A percentile compares a stretch with the other conserved stretches of the same genome.
These are phyloP conservation scores for Clitoria ternatea DNA, from an alignment of 306 rosid genomes.

Conservation along the genomic window DNA sequence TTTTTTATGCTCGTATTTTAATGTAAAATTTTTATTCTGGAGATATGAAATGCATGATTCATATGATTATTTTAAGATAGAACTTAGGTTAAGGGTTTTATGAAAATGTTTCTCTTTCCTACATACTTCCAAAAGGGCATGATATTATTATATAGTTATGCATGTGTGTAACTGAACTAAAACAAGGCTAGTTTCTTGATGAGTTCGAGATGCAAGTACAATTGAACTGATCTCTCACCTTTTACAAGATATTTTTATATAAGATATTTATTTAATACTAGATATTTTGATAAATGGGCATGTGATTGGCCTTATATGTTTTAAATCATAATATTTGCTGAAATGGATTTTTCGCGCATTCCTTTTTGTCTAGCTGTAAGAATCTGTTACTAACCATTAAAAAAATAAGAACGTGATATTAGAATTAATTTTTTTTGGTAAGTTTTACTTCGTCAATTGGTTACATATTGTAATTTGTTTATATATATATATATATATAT, in stretches of 20 bases:
- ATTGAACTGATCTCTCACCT: slow-evolving; percentile 36
- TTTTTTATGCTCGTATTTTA: not conserved
- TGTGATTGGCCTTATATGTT: slow-evolving; percentile 13
- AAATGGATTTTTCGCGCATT: not conserved
- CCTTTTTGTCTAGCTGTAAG: not conserved
- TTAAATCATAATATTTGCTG: not conserved
- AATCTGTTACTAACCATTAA: not conserved
- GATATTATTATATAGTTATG: slow-evolving; percentile 14
- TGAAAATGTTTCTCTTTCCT: not conserved
- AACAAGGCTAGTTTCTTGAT: slow-evolving; percentile 40
- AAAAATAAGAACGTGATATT: too few species aligned
- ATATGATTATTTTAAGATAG: not conserved
- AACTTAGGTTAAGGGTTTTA: too few species aligned
- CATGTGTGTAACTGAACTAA: slow-evolving; percentile 34
- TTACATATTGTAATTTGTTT: too few species aligned
- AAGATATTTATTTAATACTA: slow-evolving; percentile 2
- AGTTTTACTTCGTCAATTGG: too few species aligned
- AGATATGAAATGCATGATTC: not conserved
- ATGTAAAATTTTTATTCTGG: too few species aligned
- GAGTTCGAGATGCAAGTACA: slow-evolving; percentile 57
- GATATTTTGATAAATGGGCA: slow-evolving; percentile 34
- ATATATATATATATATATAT: too few species aligned
- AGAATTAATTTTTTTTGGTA: too few species aligned
- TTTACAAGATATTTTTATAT: too few species aligned
- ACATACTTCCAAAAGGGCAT: not conserved